Base-by-base conservation (phyloP, 192 early-diverging fungal species). In the Gryganskiella cystojenkinii region DNA sequence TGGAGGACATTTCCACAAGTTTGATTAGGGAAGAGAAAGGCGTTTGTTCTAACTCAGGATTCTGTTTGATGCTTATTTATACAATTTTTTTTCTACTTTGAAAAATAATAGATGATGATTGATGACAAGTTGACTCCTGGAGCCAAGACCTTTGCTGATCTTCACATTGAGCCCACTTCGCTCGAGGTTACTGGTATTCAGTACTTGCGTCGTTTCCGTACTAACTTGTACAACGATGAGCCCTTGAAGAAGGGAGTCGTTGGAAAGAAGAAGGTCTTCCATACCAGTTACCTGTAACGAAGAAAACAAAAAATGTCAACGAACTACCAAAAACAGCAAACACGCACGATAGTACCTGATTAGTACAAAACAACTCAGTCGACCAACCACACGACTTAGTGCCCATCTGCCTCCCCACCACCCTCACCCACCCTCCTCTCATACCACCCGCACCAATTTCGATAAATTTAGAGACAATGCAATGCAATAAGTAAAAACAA, bases 191-290 rank as follows among this genome's bases (percentile, higher is more conserved):
- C 89, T 45, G 91, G 95, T 65, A 86, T 94, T 53, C 91, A 92
- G 40, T 96, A 92, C 81, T 86, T 94, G 56, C 86, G 92, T 79
- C 85, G 93, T 70, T 97, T 93, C 91, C 88, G 94, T 64, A 86
- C 86, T 35, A 87, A 86, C 28, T 90, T 83, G 64, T 72, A 81
- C 46, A 86, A 83, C 73, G 88, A 89, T 69, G 57, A 83, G 67
- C 84, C 83, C 46, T 72, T 80, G 24, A 83, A 85, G 61, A 85
- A 86, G 84, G 82, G 82, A 46, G 68, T 80, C 30, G 81, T 80
- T 50, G 43, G 76, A 53, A 79, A 84, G 56, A 75, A 83, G 66
- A 86, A 85, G 84, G 82, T 65, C 51, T 61, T 70, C 66, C 62
- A 74, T 57, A 67, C 74, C 65, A 64, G 66, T 66, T 78, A 78